These are phyloP conservation scores for Fusarium haematococcum DNA, from an alignment of 2,329 filamentous ascomycete species.

Conservation along the genomic window DNA sequence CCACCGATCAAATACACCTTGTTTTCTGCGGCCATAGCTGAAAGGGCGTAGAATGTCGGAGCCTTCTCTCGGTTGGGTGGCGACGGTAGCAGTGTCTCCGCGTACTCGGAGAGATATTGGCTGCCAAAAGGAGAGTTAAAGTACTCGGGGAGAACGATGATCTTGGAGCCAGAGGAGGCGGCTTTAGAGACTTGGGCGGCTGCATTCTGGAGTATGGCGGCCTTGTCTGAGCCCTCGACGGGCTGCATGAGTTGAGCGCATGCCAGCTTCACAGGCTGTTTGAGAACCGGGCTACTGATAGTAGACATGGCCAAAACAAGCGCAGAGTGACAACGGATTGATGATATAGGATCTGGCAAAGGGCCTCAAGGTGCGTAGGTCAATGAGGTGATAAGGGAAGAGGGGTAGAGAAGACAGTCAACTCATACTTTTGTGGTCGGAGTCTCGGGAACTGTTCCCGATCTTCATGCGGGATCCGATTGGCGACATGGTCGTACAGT, in stretches of 20 bases:
- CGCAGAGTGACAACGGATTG: rapidly evolving
- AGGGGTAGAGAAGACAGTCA: not conserved
- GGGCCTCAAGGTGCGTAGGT: not conserved
- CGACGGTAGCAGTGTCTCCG: conserved; percentile 81
- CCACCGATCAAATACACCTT: conserved; percentile 86
- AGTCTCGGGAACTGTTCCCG: not conserved
- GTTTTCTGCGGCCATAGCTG: conserved; percentile 80
- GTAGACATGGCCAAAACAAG: not conserved
- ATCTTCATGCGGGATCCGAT: not conserved
- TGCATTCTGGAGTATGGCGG: conserved; percentile 82
- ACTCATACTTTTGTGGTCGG: not conserved
- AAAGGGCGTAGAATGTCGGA: conserved; percentile 86
- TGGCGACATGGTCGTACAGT: not conserved
- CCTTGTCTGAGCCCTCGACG: conserved; percentile 82
- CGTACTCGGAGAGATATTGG: conserved; percentile 87
- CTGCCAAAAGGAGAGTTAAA: conserved; percentile 98
- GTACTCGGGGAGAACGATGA: conserved; percentile 94
- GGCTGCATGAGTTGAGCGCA: conserved; percentile 86
- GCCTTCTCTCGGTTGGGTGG: conserved; percentile 76
- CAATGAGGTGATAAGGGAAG: not conserved
- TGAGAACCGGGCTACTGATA: conserved; percentile 61
- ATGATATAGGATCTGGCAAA: not conserved
- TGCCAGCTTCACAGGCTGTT: conserved; percentile 80
- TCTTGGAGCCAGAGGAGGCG: conserved; percentile 77
- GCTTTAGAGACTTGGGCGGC: conserved; percentile 85